Conservation (phyloP, 805 yeast species). For the Sugiyamaella qingdaonensis region DNA sequence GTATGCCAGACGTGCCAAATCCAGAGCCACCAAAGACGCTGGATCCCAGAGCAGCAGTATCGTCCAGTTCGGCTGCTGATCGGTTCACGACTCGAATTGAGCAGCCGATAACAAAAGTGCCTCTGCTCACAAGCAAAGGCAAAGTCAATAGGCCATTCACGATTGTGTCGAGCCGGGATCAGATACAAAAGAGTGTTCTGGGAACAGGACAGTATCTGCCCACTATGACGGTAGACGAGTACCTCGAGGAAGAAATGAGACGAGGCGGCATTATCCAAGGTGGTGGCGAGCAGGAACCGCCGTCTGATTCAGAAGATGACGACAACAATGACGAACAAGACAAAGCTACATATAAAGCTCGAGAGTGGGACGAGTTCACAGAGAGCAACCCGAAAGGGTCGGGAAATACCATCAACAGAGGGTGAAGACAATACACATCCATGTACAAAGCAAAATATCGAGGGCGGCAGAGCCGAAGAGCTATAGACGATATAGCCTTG, state of each 20-base stretch:
- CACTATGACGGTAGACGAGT: slow-evolving; percentile 91
- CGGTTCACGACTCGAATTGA: slow-evolving; percentile 67
- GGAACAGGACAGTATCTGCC: slow-evolving; percentile 94
- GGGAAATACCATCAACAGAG: slow-evolving; percentile 78
- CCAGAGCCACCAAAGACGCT: background rate
- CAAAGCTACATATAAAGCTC: slow-evolving; percentile 62
- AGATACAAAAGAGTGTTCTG: slow-evolving; percentile 59
- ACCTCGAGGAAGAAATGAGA: slow-evolving; percentile 76
- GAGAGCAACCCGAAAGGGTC: slow-evolving; percentile 84
- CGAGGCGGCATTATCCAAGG: slow-evolving; percentile 68
- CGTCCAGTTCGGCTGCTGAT: slow-evolving; percentile 22
- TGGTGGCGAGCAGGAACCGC: slow-evolving; percentile 22
- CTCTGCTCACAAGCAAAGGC: slow-evolving; percentile 62
- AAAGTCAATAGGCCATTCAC: slow-evolving; percentile 83
- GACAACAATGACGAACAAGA: slow-evolving; percentile 61
- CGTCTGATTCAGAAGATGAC: slow-evolving; percentile 47
- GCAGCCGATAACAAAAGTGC: slow-evolving; percentile 33
- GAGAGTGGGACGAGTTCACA: slow-evolving; percentile 92
- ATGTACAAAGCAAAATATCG: too few species aligned
- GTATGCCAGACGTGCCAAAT: slow-evolving; percentile 37
- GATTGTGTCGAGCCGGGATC: slow-evolving; percentile 50
- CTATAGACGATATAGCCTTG: too few species aligned
- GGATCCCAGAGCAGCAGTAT: background rate
- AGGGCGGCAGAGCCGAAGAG: too few species aligned
- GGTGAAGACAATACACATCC: slow-evolving; percentile 31